phyloP scores from a whole-genome alignment of 495 filamentous ascomycete genomes.

The Pseudomonodictys pantanalensis region DNA sequence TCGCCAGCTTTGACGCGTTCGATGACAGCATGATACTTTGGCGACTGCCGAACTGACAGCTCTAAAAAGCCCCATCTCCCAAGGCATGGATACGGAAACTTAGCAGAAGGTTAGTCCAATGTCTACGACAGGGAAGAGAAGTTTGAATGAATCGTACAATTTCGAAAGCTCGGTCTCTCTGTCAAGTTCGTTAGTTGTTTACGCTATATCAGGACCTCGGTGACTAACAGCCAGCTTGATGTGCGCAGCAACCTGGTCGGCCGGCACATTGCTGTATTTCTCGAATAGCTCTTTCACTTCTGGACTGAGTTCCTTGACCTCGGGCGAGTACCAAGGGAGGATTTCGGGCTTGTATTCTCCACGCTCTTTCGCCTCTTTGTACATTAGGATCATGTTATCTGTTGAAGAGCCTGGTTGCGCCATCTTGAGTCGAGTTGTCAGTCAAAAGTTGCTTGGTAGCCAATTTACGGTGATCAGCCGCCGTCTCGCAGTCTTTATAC shows the following conservation, averaged over 20 bases:
- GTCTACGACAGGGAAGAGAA: background rate
- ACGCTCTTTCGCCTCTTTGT: background rate
- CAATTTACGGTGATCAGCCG: too few species aligned
- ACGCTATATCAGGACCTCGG: background rate
- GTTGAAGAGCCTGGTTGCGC: background rate
- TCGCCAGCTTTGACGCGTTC: conserved; percentile 26
- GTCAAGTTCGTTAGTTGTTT: background rate
- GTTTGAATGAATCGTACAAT: too few species aligned
- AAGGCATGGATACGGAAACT: conserved; percentile 32
- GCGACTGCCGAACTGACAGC: conserved; percentile 6
- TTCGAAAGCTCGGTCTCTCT: conserved; percentile 27
- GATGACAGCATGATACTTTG: conserved; percentile 19
- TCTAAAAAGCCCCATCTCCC: conserved; percentile 24
- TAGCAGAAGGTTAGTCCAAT: background rate
- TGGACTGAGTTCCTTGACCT: conserved; percentile 3
- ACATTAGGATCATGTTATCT: background rate
- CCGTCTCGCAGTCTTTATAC: too few species aligned
- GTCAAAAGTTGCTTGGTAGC: too few species aligned
- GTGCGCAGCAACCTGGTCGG: conserved; percentile 17
- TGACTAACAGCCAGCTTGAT: conserved; percentile 16
- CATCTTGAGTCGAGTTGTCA: too few species aligned
- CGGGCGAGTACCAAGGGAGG: conserved; percentile 8
- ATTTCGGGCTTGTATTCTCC: conserved; percentile 2
- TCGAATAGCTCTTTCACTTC: conserved; percentile 19
- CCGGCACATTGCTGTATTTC: conserved; percentile 21